Base-by-base conservation (phyloP, 106 monocot species). In the Acorus calamus region DNA sequence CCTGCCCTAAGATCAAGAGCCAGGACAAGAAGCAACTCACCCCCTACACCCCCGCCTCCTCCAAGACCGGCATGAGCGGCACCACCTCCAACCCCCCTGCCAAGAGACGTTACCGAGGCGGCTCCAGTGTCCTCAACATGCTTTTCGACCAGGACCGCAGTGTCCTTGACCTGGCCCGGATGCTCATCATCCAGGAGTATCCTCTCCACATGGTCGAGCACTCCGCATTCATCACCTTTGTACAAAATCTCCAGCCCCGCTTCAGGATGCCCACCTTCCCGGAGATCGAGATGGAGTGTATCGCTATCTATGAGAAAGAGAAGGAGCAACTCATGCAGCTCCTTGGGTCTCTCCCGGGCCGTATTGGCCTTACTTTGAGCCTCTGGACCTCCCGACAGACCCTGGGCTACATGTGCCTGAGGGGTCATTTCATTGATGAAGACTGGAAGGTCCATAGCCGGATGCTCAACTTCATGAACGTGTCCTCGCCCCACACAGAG, bases 301-400 rank as follows among this genome's bases (percentile, higher is more conserved):
- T 75, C 53, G 49, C 48, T 6, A 54, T 75, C 42, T 54, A 67
- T 53, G 61, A 68, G 48, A 75, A 55, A 53, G 75, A 76, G 57
- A 76, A 76, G 57, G 69, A 76, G 47, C 56, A 47, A 43, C 14
- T 69, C n/a, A 48, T 28, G 11, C 8, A 44, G 12, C 48, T 69
- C 45, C 56, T 76, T 53, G 57, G 49, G 3, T 47, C 47, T 55
- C 42, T 75, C 11, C 67, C 55, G 6, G 55, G 74, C 3, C 50
- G 62, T 9, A 56, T 75, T 4, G 56, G 74, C 53, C 61, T 68
- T 28, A 66, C 74, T 3, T n/a, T 75, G 10, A 62, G 74, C 4
- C 55, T 75, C 28, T 75, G 68, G 67, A 75, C 67, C 4, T 68
- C 74, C 1, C 61, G 55, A n/a, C 74, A 75, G 62, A 75, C 74